Conservation (phyloP, 768 basidiomycete species). For the Fistulinella prunicolor region DNA sequence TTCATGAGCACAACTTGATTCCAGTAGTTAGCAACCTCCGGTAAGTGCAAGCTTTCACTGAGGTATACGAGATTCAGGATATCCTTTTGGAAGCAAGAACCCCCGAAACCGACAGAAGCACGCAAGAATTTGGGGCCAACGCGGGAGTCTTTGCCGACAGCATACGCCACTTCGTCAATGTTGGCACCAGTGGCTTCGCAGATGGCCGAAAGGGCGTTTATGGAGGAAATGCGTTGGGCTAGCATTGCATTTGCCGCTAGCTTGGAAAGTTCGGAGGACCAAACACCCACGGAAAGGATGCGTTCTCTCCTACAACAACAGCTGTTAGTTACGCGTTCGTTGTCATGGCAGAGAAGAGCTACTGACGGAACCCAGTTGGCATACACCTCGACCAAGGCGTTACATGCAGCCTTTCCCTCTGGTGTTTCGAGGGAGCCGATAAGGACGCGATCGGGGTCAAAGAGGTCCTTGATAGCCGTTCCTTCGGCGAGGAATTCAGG, state of each 20-base stretch:
- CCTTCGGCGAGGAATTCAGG: constrained; percentile 99
- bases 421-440: constrained; percentile 92
- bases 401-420: constrained; percentile 81
- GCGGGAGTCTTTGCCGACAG: constrained; percentile 90
- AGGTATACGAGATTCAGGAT: constrained; percentile 99
- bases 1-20: constrained; percentile 96
- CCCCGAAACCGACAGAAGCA: constrained; percentile 95
- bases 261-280: constrained; percentile 98
- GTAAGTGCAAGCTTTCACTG: constrained; percentile 89
- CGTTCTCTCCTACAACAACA: constrained; percentile 51
- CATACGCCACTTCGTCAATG: constrained; percentile 95
- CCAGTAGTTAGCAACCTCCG: constrained; percentile 98
- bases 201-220: constrained; percentile 97
- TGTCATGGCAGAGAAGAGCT: neutral
- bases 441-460: constrained; percentile 90
- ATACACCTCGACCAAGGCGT: constrained; percentile 76
- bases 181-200: constrained; percentile 99
- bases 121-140: constrained; percentile 95
- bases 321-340: neutral
- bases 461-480: constrained; percentile 89
- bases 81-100: constrained; percentile 99
- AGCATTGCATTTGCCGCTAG: constrained; percentile 99
- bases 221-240: constrained; percentile 96
- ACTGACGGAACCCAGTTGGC: constrained; percentile 95
- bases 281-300: constrained; percentile 92